Conservation (phyloP, 495 filamentous ascomycete genomes). For the Xylaria acuta region DNA sequence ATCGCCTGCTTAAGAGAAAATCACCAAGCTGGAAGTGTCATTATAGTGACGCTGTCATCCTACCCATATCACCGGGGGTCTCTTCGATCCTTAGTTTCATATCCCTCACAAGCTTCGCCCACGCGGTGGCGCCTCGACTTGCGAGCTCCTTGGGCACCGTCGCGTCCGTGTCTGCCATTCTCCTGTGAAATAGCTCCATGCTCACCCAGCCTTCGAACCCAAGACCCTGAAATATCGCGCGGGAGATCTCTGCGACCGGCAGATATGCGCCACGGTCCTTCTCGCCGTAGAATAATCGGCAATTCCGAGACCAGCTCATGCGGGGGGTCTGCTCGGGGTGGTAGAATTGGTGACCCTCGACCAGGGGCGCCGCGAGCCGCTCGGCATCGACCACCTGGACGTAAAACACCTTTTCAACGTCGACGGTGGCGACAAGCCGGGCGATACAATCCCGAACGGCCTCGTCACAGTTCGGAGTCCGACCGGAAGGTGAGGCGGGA, state of each 20-base stretch:
- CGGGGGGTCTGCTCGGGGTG: conserved; percentile 65
- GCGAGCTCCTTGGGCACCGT: conserved; percentile 69
- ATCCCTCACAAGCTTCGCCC: conserved; percentile 64
- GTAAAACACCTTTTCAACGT: conserved; percentile 75
- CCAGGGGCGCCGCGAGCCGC: conserved; percentile 63
- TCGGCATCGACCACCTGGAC: conserved; percentile 83
- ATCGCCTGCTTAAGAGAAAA: not conserved
- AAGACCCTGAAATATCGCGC: conserved; percentile 66
- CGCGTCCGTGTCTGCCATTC: conserved; percentile 59
- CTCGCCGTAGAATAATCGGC: conserved; percentile 77
- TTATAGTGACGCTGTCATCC: conserved; percentile 25
- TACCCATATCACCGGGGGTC: not conserved
- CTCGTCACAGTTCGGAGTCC: conserved; percentile 62
- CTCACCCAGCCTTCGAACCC: conserved; percentile 80
- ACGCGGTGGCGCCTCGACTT: conserved; percentile 65
- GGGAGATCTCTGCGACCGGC: conserved; percentile 67
- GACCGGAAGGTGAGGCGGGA: conserved; percentile 60
- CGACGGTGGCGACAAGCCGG: conserved; percentile 61
- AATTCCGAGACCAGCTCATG: conserved; percentile 86
- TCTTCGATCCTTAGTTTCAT: conserved; percentile 57
- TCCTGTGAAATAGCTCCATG: conserved; percentile 77
- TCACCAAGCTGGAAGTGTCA: not conserved
- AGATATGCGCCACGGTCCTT: conserved; percentile 73
- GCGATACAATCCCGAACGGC: conserved; percentile 64
- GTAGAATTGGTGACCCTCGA: conserved; percentile 68